These are phyloP conservation scores for Russula lepida DNA, from an alignment of 768 basidiomycete genomes.

Conservation along the genomic window DNA sequence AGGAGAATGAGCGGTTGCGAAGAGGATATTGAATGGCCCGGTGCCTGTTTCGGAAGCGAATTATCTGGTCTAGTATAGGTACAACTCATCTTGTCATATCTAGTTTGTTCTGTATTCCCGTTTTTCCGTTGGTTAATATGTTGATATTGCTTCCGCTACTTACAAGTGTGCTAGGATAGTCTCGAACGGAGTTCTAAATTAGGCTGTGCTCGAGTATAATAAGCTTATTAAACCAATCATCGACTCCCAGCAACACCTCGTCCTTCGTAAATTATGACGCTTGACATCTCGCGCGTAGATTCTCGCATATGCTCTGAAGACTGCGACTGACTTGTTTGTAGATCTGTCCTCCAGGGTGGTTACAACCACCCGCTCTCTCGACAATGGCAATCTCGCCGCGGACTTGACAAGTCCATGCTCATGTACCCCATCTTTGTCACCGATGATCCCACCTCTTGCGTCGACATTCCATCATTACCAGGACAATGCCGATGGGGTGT, in stretches of 20 bases:
- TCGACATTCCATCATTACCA: conserved; percentile 68
- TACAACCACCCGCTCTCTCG: conserved; percentile 89
- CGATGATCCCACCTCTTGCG: conserved; percentile 82
- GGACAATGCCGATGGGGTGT: conserved; percentile 92
- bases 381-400: conserved; percentile 74
- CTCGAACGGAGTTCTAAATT: too few relatives aligned
- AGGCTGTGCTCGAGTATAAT: too few relatives aligned
- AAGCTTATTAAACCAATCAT: too few relatives aligned
- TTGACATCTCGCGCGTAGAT: conserved; percentile 19
- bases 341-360: conserved; percentile 84
- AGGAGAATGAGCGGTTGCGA: conserved; percentile 56
- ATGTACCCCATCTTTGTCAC: conserved; percentile 99
- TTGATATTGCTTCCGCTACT: too few relatives aligned
- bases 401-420: conserved; percentile 85
- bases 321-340: conserved; percentile 22
- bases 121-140: not conserved
- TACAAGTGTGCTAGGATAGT: too few relatives aligned
- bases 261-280: not conserved
- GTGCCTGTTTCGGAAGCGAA: not conserved
- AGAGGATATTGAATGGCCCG: conserved; percentile 27
- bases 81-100: not conserved
- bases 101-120: not conserved
- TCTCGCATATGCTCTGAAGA: too few relatives aligned
- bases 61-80: not conserved
- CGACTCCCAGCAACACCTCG: not conserved